These are phyloP conservation scores for Rosellinia necatrix DNA, from an alignment of 2,329 filamentous ascomycete genomes.

Conservation along the genomic window DNA sequence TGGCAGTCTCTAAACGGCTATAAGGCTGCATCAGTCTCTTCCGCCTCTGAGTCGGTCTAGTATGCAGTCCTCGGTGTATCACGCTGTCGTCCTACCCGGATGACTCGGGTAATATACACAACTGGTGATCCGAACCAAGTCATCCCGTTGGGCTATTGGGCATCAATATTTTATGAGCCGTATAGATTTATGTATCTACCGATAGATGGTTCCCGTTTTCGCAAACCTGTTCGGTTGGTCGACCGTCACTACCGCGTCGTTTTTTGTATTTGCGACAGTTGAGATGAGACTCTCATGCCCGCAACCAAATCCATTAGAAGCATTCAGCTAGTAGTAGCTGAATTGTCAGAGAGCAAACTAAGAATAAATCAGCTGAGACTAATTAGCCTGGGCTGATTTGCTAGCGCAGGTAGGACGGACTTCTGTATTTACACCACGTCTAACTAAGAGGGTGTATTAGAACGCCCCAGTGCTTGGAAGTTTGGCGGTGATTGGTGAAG, in stretches of 20 bases:
- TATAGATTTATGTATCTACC: too few species aligned
- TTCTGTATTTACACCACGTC: background rate
- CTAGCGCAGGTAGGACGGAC: background rate
- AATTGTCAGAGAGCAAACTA: background rate
- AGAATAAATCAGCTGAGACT: background rate
- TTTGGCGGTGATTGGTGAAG: conserved; percentile 1
- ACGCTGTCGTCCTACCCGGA: conserved; percentile 10
- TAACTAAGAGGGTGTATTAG: background rate
- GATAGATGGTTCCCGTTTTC: too few species aligned
- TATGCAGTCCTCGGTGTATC: background rate
- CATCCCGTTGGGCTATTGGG: background rate
- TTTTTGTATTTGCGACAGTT: too few species aligned
- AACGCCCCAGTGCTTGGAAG: background rate
- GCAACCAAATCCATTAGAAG: too few species aligned
- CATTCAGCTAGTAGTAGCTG: too few species aligned
- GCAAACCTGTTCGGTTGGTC: too few species aligned
- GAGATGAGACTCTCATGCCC: too few species aligned
- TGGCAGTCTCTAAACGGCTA: background rate
- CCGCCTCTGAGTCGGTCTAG: background rate
- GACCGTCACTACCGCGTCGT: too few species aligned
- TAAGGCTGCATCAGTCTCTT: background rate
- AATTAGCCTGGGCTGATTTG: background rate
- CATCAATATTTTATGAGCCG: too few species aligned
- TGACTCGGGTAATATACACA: background rate
- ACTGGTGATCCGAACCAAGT: background rate